Conservation (phyloP, 768 basidiomycete species). For the Lactarius tabidus region DNA sequence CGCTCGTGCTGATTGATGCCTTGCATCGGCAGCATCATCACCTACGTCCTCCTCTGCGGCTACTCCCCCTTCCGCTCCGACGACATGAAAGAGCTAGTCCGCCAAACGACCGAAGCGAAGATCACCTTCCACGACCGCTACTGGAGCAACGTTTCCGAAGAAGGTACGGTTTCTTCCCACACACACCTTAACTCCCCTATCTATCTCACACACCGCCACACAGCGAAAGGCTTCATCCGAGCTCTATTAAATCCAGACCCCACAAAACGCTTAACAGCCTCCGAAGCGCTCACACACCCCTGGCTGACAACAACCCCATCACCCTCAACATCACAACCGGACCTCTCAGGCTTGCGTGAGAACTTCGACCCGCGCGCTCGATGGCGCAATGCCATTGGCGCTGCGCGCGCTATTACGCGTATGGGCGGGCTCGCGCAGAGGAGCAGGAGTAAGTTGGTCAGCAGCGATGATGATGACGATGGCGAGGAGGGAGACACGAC, state of each 20-base stretch:
- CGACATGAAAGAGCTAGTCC: slow-evolving; percentile 65
- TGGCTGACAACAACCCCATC: slow-evolving; percentile 71
- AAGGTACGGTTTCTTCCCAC: slow-evolving; percentile 46
- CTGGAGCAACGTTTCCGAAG: slow-evolving; percentile 83
- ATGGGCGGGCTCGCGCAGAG: background rate
- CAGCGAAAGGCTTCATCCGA: slow-evolving; percentile 84
- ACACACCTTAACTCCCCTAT: background rate
- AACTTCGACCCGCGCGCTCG: slow-evolving; percentile 74
- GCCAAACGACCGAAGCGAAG: slow-evolving; percentile 80
- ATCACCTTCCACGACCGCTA: slow-evolving; percentile 92
- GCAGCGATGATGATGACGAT: background rate
- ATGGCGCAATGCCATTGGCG: slow-evolving; percentile 68
- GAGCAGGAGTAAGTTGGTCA: background rate
- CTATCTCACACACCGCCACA: slow-evolving; percentile 7
- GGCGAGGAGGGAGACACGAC: background rate
- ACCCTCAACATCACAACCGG: slow-evolving; percentile 68
- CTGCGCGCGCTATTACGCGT: slow-evolving; percentile 35
- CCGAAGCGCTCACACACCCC: slow-evolving; percentile 64
- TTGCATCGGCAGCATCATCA: slow-evolving; percentile 65
- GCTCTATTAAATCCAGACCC: slow-evolving; percentile 70
- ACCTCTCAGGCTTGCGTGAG: slow-evolving; percentile 73
- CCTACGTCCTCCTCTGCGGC: slow-evolving; percentile 92
- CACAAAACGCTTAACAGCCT: slow-evolving; percentile 62
- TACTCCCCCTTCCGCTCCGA: slow-evolving; percentile 93
- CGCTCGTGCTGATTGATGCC: too few relatives aligned